Percentiles rank a stretch among this genome's conserved stretches.
These are phyloP conservation scores for Kazachstania sp. DNA, from an alignment of 1,139 yeast genomes.

Conservation along the genomic window DNA sequence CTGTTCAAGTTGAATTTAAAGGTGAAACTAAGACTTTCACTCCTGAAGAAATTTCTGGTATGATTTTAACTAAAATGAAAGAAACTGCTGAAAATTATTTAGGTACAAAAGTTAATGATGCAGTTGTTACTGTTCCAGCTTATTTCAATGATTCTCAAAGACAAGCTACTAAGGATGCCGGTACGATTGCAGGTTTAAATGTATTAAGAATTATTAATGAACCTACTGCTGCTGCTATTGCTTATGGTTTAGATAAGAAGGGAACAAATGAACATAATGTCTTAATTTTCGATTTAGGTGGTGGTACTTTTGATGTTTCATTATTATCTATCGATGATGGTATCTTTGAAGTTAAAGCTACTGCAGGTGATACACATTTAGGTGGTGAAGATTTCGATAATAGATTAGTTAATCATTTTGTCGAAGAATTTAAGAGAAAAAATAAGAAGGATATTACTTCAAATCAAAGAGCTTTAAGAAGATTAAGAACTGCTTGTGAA, in stretches of 20 bases:
- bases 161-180: slow-evolving; percentile 98
- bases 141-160: slow-evolving; percentile 98
- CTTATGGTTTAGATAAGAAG: slow-evolving; percentile 90
- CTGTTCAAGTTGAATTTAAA: slow-evolving; percentile 52
- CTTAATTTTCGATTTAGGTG: slow-evolving; percentile 91
- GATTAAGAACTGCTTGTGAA: slow-evolving; percentile 84
- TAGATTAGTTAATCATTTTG: slow-evolving; percentile 66
- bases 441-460: slow-evolving; percentile 60
- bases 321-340: slow-evolving; percentile 89
- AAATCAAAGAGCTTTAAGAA: slow-evolving; percentile 75
- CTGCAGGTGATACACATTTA: slow-evolving; percentile 97
- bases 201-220: slow-evolving; percentile 93
- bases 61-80: slow-evolving; percentile 57
- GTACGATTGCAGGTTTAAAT: slow-evolving; percentile 90
- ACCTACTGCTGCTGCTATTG: slow-evolving; percentile 98
- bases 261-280: slow-evolving; percentile 75
- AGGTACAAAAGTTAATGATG: slow-evolving; percentile 58
- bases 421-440: slow-evolving; percentile 75
- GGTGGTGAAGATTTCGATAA: slow-evolving; percentile 95
- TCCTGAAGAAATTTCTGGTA: slow-evolving; percentile 62
- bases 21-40: slow-evolving; percentile 58
- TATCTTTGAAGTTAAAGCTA: slow-evolving; percentile 92
- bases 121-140: slow-evolving; percentile 85
- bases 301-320: slow-evolving; percentile 98
- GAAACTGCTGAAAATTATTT: slow-evolving; percentile 59